Evolutionary conservation across 768 basidiomycete genomes (phyloP).

Genomic region (Clitopilus passeckerianus): DNA sequence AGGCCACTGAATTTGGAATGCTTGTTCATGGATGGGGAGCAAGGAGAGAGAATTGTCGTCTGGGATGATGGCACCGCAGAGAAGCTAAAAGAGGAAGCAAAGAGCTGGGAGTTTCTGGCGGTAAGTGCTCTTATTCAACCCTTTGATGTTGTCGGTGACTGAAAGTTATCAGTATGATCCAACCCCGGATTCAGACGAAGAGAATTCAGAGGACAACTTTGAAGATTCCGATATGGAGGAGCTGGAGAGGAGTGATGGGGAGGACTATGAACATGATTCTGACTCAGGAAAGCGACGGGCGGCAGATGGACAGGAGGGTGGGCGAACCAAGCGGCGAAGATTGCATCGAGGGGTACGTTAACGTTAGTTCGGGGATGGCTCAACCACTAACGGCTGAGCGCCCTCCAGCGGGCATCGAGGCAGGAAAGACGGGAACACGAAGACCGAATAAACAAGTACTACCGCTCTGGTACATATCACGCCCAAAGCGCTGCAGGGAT

Average conservation of each 20-base stretch:
- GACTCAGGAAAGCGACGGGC: conserved; percentile 48
- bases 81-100: conserved; percentile 61
- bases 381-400: neutral
- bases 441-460: conserved; percentile 73
- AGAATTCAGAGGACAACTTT: conserved; percentile 27
- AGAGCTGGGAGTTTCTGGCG: conserved; percentile 81
- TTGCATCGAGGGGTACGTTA: conserved; percentile 38
- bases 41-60: conserved; percentile 70
- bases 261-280: conserved; percentile 36
- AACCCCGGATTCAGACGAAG: conserved; percentile 63
- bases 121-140: conserved; percentile 35
- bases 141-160: conserved; percentile 1
- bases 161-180: conserved; percentile 62
- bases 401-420: neutral
- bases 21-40: conserved; percentile 69
- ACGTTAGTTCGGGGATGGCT: neutral
- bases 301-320: conserved; percentile 13
- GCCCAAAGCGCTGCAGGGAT: conserved; percentile 88
- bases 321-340: conserved; percentile 56
- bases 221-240: conserved; percentile 29
- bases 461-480: conserved; percentile 77
- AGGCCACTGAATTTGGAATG: conserved; percentile 87
- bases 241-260: conserved; percentile 35
- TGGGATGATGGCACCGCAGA: conserved; percentile 92
- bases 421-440: conserved; percentile 67